A percentile compares a stretch with the other conserved stretches of the same genome.
phyloP scores from a whole-genome alignment of 2,329 filamentous ascomycete species.

The Didymellaceae sp. region DNA sequence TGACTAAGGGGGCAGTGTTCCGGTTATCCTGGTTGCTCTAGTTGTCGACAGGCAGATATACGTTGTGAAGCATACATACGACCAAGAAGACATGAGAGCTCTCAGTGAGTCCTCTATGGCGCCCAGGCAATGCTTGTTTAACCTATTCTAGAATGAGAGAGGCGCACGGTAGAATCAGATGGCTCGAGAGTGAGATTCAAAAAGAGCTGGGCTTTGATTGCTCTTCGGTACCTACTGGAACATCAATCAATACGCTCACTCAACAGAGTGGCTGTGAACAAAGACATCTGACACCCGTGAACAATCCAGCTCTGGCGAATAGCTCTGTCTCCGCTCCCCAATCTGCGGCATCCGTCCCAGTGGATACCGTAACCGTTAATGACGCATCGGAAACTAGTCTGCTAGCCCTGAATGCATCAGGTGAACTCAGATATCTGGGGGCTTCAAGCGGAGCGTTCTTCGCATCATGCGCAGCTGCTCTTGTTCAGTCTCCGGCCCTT shows the following conservation, averaged over 20 bases:
- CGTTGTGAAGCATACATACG: neutral
- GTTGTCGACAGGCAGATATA: neutral
- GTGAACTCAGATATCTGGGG: conserved; percentile 9
- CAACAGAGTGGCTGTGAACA: neutral
- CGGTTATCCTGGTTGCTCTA: neutral
- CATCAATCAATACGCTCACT: neutral
- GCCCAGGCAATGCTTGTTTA: too few species aligned
- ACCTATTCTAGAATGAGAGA: neutral
- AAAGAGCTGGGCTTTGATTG: neutral
- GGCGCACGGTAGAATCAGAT: neutral
- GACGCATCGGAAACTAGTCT: conserved; percentile 1
- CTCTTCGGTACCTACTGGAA: neutral
- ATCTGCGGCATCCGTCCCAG: neutral
- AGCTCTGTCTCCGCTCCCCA: neutral
- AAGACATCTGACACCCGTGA: neutral
- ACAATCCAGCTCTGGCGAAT: neutral
- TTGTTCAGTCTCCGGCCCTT: neutral
- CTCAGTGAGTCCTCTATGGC: neutral
- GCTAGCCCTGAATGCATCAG: conserved; percentile 10
- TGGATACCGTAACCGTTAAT: neutral
- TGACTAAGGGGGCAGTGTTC: neutral
- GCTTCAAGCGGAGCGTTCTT: conserved; percentile 8
- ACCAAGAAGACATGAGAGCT: neutral
- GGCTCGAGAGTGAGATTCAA: neutral
- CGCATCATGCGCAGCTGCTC: conserved; percentile 3